Conservation (phyloP, 345 rosid species). For the Durio zibethinus region DNA sequence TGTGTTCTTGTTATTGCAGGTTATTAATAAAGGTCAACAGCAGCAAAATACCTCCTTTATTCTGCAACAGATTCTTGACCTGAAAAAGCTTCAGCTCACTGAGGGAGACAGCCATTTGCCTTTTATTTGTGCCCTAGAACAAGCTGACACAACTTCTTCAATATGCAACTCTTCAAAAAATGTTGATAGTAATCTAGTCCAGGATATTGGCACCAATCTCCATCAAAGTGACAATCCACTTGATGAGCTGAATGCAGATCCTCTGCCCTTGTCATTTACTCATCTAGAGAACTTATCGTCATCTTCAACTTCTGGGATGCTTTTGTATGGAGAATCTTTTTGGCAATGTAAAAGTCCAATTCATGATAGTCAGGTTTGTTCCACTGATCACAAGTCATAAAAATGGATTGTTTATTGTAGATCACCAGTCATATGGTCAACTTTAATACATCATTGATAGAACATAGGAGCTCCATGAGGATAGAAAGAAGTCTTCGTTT, state of each 20-base stretch:
- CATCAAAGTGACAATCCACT: slow-evolving; percentile 27
- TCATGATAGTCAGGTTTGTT: slow-evolving; percentile 43
- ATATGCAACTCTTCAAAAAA: slow-evolving; percentile 14
- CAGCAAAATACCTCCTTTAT: slow-evolving; percentile 38
- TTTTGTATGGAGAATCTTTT: slow-evolving; percentile 47
- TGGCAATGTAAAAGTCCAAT: slow-evolving; percentile 69
- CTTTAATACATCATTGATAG: neutral
- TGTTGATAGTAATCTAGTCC: slow-evolving; percentile 25
- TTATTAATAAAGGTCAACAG: slow-evolving; percentile 17
- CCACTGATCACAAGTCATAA: slow-evolving; percentile 4
- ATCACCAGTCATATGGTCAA: slow-evolving; percentile 1
- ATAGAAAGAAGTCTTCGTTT: neutral
- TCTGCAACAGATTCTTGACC: slow-evolving; percentile 69
- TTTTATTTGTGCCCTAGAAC: slow-evolving; percentile 17
- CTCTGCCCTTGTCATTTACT: slow-evolving; percentile 39
- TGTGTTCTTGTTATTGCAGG: slow-evolving; percentile 31
- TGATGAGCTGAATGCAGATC: slow-evolving; percentile 41
- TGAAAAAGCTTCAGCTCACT: slow-evolving; percentile 53
- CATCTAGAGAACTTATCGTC: slow-evolving; percentile 44
- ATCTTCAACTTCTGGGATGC: slow-evolving; percentile 40
- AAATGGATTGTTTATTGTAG: slow-evolving; percentile 10
- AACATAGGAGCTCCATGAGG: neutral
- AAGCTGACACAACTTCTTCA: slow-evolving; percentile 25
- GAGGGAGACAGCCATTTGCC: slow-evolving; percentile 29
- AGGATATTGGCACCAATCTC: slow-evolving; percentile 25